Evolutionary conservation across 2,329 filamentous ascomycete genomes (phyloP), one percentile per base, ranked within the genome.

Genomic region (Phialophora expanda): DNA sequence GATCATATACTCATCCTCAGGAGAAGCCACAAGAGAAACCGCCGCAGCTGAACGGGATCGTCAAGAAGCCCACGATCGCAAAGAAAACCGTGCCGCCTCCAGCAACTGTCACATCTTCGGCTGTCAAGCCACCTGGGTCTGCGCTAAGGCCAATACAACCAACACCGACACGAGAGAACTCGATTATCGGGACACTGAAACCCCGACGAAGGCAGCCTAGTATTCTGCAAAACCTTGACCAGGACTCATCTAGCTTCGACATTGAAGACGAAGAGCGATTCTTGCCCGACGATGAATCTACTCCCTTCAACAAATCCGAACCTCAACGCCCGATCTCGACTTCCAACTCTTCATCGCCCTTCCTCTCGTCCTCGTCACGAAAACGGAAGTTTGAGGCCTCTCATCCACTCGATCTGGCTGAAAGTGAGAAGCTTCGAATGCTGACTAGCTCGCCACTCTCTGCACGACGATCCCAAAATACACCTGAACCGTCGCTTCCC

Each of bases 181-280:
- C 71, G 6, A 66, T 73, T 22, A 50, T 73, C 24, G 70, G 70
- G 8, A 65, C 61, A 9, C 61, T 73, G 30, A 73, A 71, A 48
- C 70, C 71, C 26, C 60, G 71, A 32, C 60, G 70, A 56, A 62
- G 71, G 62, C 71, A 73, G 62, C 66, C 65, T 61, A 73, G 71
- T 59, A 70, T 73, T 53, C 64, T 73, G 56, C 71, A 67, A 55
- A 44, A 66, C 54, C 32, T 68, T 41, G 67, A 64, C 53, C 62
- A 69, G 22, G 67, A 72, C 32, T 70, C 66, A 22, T 71, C 68
- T 12, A 67, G 59, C 12, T 63, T 73, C n/a, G 69, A 70, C 57
- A 58, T 63, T n/a, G 69, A 66, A 17, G 68, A 71, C 50, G 70
- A 70, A 54, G 69, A 68, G 5, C 54, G 67, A 48, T 70, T 71